A percentile compares a stretch with the other conserved stretches of the same genome.
Evolutionary conservation across 352 stramenopile genomes (phyloP).

Genomic region (Blastocystis sp.): DNA sequence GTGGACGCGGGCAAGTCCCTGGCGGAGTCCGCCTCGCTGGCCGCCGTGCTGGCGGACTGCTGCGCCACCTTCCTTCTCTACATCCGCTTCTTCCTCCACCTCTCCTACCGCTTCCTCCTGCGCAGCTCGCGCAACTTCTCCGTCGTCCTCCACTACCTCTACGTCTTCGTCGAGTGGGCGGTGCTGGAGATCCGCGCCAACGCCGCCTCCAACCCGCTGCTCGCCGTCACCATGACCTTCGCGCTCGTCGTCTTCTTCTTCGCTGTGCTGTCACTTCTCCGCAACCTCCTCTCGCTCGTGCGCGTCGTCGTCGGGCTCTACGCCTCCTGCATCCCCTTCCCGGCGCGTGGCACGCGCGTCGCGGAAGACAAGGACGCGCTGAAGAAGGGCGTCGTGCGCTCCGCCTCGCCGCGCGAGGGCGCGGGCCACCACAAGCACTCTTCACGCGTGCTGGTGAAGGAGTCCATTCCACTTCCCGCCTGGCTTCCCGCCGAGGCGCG

Average conservation of each 20-base stretch:
- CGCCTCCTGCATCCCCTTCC: background rate
- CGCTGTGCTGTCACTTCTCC: background rate
- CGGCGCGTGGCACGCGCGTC: background rate
- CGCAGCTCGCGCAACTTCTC: background rate
- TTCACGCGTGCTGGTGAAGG: background rate
- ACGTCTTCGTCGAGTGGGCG: constrained; percentile 19
- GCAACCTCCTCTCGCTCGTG: background rate
- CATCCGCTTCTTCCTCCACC: constrained; percentile 37
- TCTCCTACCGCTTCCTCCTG: background rate
- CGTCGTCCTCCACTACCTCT: background rate
- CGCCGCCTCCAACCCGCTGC: background rate
- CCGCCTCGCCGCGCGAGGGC: background rate
- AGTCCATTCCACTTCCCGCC: background rate
- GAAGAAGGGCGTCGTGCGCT: background rate
- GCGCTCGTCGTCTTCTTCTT: background rate
- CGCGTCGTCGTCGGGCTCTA: background rate
- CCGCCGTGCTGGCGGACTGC: constrained; percentile 17
- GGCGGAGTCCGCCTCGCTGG: background rate
- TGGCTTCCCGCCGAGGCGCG: background rate
- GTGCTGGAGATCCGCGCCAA: background rate
- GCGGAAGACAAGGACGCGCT: background rate
- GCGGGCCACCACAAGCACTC: background rate
- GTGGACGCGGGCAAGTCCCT: background rate
- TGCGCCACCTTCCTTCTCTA: constrained; percentile 35
- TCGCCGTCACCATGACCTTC: background rate